Percentiles rank a stretch among this genome's conserved stretches.
Evolutionary conservation across 257 asterid species (phyloP).

Genomic region (Haberlea rhodopensis): DNA sequence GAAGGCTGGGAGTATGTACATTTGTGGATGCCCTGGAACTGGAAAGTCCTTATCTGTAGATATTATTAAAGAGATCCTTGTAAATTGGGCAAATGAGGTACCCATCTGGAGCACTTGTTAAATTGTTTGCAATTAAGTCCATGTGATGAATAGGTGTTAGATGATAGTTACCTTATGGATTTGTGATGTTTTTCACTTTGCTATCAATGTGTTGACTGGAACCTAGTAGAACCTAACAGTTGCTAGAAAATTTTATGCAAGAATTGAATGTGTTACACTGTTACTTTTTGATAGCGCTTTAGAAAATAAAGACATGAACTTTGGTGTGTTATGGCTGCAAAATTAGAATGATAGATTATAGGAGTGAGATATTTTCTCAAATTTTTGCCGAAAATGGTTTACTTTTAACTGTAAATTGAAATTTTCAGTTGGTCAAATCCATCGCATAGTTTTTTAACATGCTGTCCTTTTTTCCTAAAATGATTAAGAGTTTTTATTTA

Average conservation of each 20-base stretch:
- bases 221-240: too few relatives aligned
- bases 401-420: neutral
- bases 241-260: too few relatives aligned
- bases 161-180: neutral
- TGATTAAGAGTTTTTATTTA: neutral
- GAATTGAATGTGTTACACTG: too few relatives aligned
- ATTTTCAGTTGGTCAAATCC: neutral
- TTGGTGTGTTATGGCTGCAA: neutral
- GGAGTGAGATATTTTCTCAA: neutral
- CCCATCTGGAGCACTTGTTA: neutral
- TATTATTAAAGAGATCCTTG: slow-evolving; percentile 52
- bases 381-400: neutral
- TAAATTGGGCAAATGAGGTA: slow-evolving; percentile 82
- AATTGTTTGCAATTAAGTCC: slow-evolving; percentile 12
- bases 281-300: neutral
- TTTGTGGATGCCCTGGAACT: slow-evolving; percentile 96
- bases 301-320: slow-evolving; percentile 1
- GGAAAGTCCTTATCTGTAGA: slow-evolving; percentile 87
- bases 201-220: neutral
- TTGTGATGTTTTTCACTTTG: neutral
- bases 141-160: neutral
- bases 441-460: neutral
- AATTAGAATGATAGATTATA: slow-evolving; percentile 1
- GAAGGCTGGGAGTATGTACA: slow-evolving; percentile 81
- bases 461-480: slow-evolving; percentile 2